Evolutionary conservation across 2,329 filamentous ascomycete genomes (phyloP).

Genomic region (Botrytis deweyae): DNA sequence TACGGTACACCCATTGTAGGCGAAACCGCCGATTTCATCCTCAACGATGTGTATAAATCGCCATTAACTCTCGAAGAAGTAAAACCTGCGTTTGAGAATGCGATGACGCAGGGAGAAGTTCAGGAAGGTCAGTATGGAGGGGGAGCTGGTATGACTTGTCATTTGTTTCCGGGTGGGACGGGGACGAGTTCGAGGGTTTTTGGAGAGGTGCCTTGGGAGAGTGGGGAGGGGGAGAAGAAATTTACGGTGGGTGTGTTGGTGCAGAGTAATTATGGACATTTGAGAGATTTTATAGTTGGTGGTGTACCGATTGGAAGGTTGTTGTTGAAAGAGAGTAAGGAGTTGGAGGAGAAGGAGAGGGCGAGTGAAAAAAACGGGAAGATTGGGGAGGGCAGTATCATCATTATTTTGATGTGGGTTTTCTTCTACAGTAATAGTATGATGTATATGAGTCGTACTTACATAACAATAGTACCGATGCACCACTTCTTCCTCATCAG

Average conservation of each 20-base stretch:
- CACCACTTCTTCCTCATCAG: slow-evolving; percentile 57
- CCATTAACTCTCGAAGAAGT: slow-evolving; percentile 55
- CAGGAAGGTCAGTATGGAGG: slow-evolving; percentile 63
- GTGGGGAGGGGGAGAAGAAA: slow-evolving; percentile 36
- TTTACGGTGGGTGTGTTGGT: slow-evolving; percentile 63
- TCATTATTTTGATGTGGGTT: slow-evolving; percentile 52
- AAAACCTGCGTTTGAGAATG: slow-evolving; percentile 52
- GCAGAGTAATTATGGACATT: slow-evolving; percentile 64
- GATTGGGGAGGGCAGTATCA: slow-evolving; percentile 60
- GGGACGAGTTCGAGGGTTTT: slow-evolving; percentile 60
- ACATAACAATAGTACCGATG: slow-evolving; percentile 48
- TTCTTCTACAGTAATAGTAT: fast-evolving
- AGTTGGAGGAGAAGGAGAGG: slow-evolving; percentile 30
- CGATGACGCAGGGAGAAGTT: slow-evolving; percentile 49
- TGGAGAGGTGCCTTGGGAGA: slow-evolving; percentile 40
- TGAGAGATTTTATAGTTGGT: slow-evolving; percentile 55
- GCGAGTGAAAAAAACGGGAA: slow-evolving; percentile 39
- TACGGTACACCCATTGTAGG: slow-evolving; percentile 52
- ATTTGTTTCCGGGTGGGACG: slow-evolving; percentile 66
- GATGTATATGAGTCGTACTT: not conserved
- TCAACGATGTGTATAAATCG: slow-evolving; percentile 58
- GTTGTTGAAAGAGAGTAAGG: slow-evolving; percentile 45
- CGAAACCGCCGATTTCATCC: slow-evolving; percentile 62
- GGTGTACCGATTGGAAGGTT: slow-evolving; percentile 62
- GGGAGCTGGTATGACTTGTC: slow-evolving; percentile 67